Evolutionary conservation across 441 rosid species (phyloP).

Genomic region (Corymbia calophylla): DNA sequence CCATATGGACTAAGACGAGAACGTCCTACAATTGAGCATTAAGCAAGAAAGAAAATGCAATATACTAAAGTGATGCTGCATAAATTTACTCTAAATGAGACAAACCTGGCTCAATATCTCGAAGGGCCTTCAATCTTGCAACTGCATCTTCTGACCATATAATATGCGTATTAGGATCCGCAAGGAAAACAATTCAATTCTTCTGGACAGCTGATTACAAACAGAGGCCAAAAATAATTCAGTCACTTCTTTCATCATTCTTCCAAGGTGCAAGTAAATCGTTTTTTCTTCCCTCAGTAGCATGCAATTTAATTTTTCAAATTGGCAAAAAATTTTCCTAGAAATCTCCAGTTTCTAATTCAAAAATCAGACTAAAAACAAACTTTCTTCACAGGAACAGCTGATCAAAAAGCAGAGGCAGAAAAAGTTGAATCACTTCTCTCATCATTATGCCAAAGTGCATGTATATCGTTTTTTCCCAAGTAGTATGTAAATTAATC

Average conservation of each 20-base stretch:
- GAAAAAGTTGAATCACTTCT: neutral
- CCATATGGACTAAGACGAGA: neutral
- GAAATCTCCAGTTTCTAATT: neutral
- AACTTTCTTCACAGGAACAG: neutral
- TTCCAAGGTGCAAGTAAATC: neutral
- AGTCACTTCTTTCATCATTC: neutral
- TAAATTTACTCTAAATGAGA: neutral
- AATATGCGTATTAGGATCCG: conserved; percentile 85
- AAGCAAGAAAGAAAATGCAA: neutral
- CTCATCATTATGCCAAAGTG: neutral
- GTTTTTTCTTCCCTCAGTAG: neutral
- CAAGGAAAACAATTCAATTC: conserved; percentile 6
- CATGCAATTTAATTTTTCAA: neutral
- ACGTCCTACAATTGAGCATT: neutral
- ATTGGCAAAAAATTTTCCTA: neutral
- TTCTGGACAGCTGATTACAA: neutral
- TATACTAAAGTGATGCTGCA: neutral
- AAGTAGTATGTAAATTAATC: neutral
- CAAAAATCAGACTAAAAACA: neutral
- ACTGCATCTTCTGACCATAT: conserved; percentile 62
- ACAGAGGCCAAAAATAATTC: neutral
- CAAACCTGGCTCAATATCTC: conserved; percentile 75
- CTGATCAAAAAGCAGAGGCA: neutral
- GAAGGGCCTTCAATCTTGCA: conserved; percentile 67
- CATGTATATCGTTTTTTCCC: neutral